Evolutionary conservation across 345 rosid species (phyloP).

Genomic region (Dipteronia dyeriana): DNA sequence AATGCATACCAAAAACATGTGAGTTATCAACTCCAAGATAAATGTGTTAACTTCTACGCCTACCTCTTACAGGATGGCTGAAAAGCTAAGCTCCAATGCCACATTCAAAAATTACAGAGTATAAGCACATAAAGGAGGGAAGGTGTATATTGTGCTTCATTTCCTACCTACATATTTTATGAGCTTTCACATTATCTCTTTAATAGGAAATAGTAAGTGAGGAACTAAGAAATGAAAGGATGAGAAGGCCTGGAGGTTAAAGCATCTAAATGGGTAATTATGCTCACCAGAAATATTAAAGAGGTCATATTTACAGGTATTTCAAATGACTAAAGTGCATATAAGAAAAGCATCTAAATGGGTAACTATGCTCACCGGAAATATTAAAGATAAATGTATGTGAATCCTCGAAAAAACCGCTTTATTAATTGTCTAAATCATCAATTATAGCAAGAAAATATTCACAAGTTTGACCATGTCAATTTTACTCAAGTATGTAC

Average conservation of each 20-base stretch:
- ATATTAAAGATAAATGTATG: background rate
- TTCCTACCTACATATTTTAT: background rate
- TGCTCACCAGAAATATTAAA: background rate
- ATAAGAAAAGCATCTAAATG: background rate
- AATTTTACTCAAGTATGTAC: background rate
- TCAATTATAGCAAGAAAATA: background rate
- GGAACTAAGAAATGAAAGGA: no score
- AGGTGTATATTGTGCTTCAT: background rate
- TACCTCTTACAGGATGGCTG: background rate
- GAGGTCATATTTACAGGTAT: background rate
- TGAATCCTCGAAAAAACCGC: background rate
- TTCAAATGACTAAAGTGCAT: background rate
- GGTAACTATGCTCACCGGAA: background rate
- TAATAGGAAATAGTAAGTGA: background rate
- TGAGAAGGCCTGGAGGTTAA: no score
- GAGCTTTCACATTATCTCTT: background rate
- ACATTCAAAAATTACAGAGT: background rate
- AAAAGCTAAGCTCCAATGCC: background rate
- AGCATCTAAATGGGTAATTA: no score
- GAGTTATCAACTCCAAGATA: background rate
- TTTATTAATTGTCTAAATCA: background rate
- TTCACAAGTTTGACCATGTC: background rate
- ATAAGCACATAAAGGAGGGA: background rate
- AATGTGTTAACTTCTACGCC: background rate
- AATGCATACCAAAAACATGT: background rate